phyloP scores from a whole-genome alignment of 495 filamentous ascomycete genomes.

The Cercophora newfieldiana region DNA sequence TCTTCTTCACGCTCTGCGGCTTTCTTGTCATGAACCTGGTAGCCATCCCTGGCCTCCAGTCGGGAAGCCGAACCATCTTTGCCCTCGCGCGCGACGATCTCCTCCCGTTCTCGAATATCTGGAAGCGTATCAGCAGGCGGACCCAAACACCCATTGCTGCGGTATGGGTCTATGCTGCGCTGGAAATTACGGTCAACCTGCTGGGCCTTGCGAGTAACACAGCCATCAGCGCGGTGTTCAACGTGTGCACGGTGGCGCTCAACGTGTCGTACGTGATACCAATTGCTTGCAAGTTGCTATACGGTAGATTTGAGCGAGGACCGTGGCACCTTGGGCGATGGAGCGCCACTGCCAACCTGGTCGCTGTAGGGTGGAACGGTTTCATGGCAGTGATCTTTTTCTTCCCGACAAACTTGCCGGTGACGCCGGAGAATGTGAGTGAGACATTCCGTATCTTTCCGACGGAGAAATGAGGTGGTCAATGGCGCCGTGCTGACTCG shows the following conservation, averaged over 20 bases:
- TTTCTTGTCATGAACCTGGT: constrained; percentile 61
- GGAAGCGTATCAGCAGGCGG: constrained; percentile 54
- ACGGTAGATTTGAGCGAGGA: constrained; percentile 56
- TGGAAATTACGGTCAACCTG: constrained; percentile 61
- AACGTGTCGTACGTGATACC: constrained; percentile 65
- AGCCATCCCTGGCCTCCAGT: constrained; percentile 62
- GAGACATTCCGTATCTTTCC: neutral
- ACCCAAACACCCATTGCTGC: constrained; percentile 61
- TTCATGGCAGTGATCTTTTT: constrained; percentile 64
- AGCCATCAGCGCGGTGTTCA: constrained; percentile 64
- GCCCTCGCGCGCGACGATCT: constrained; percentile 63
- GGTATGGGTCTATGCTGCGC: constrained; percentile 59
- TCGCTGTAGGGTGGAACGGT: constrained; percentile 58
- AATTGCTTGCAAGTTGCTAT: constrained; percentile 60
- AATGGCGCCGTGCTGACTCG: neutral
- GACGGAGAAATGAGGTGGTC: constrained; percentile 17
- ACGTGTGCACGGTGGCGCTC: constrained; percentile 62
- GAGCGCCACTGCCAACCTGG: constrained; percentile 48
- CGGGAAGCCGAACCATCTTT: constrained; percentile 61
- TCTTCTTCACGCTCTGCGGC: constrained; percentile 61
- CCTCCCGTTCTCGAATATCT: constrained; percentile 55
- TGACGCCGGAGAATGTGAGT: constrained; percentile 44
- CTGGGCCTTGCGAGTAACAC: constrained; percentile 63
- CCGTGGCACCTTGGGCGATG: constrained; percentile 60
- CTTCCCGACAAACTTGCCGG: constrained; percentile 57